phyloP scores from a whole-genome alignment of 805 yeast species.

The Nakazawaea ernobii region DNA sequence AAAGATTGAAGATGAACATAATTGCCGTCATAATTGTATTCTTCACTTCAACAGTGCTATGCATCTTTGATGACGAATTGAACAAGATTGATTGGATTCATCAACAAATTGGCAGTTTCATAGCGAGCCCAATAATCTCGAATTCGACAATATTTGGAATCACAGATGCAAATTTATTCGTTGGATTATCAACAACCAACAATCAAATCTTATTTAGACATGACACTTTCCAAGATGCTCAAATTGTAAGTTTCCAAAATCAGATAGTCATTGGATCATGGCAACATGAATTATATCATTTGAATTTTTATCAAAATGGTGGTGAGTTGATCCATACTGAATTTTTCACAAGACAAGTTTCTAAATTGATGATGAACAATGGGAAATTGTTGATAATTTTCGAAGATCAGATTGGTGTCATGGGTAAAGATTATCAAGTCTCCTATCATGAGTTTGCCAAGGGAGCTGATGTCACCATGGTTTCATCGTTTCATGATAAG shows the following conservation, averaged over 20 bases:
- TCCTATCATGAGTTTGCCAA: no score
- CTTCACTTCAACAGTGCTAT: slow-evolving; percentile 9
- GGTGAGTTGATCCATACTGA: neutral
- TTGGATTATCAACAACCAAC: slow-evolving; percentile 18
- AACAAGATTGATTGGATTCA: slow-evolving; percentile 51
- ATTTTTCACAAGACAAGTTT: neutral
- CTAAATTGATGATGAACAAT: neutral
- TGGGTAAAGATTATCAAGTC: neutral
- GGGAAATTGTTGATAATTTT: neutral
- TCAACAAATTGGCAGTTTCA: slow-evolving; percentile 33
- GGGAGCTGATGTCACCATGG: neutral
- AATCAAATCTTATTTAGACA: slow-evolving; percentile 26
- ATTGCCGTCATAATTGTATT: neutral
- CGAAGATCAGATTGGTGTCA: neutral
- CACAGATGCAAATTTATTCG: slow-evolving; percentile 22
- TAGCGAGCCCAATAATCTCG: slow-evolving; percentile 11
- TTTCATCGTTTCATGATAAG: neutral
- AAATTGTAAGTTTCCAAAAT: slow-evolving; percentile 8
- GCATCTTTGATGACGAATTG: slow-evolving; percentile 44
- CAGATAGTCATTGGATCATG: slow-evolving; percentile 11
- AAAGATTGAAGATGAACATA: neutral
- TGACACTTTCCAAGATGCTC: slow-evolving; percentile 13
- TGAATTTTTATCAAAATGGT: slow-evolving; percentile 13
- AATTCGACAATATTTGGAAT: slow-evolving; percentile 15
- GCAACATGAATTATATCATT: slow-evolving; percentile 12